Evolutionary conservation across 148 eudicot species (phyloP).

Genomic region (Cornus kousa): DNA sequence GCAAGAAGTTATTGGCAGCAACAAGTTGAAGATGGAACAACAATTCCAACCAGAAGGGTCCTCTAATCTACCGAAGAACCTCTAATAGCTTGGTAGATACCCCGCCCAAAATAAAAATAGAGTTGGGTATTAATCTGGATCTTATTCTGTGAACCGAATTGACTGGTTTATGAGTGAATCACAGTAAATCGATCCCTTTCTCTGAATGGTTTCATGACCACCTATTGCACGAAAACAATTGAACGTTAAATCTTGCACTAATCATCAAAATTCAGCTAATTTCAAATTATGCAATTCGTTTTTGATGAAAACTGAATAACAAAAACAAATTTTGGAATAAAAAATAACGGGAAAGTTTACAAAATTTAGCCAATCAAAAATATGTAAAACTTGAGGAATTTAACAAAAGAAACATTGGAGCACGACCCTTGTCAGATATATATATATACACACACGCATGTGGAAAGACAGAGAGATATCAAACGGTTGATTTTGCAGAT

Average conservation of each 20-base stretch:
- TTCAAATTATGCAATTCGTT: neutral
- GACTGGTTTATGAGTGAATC: constrained; percentile 12
- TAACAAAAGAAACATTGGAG: neutral
- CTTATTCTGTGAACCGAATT: constrained; percentile 10
- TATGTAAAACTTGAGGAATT: neutral
- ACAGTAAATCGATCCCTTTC: constrained; percentile 8
- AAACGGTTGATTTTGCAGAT: too few species aligned
- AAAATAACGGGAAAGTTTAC: too few species aligned
- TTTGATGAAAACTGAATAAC: neutral
- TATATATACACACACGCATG: too few species aligned
- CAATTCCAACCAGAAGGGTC: constrained; percentile 10
- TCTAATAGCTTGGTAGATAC: neutral
- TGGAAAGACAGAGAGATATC: neutral
- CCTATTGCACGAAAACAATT: constrained; percentile 6
- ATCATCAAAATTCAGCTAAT: neutral
- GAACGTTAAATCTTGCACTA: neutral
- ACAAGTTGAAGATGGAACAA: neutral
- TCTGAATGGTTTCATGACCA: constrained; percentile 6
- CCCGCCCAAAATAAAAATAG: constrained; percentile 1
- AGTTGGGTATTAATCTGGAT: constrained; percentile 15
- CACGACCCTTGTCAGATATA: neutral
- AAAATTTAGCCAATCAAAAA: neutral
- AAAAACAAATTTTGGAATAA: neutral
- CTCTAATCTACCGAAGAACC: constrained; percentile 23
- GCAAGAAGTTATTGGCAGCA: neutral